Evolutionary conservation across 1,139 yeast genomes (phyloP), one percentile per base, ranked within the genome.

Genomic region (Scheffersomyces titani): DNA sequence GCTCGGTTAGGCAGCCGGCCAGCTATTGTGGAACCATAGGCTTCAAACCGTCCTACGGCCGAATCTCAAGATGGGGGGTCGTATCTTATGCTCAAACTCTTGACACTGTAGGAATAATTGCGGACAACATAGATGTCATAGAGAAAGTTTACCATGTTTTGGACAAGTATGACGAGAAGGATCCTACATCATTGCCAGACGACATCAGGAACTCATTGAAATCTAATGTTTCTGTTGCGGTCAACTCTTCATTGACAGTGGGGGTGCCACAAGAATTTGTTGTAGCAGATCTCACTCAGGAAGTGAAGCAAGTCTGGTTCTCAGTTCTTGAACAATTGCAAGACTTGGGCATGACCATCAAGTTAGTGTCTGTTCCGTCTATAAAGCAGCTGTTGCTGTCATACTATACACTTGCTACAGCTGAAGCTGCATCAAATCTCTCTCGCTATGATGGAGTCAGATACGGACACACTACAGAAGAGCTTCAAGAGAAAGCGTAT

Each of bases 351-450:
- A 90, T 88, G 68, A 79, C 78, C 5, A 70, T 93, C 1, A 75
- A 77, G 19, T 80, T 86, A 0, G 85, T 94, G 0, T 85, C 94
- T 0, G 69, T 93, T 0, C 97, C 97, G 2, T 76, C 89, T 0
- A 75, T 92, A 9, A 83, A 81, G 59, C 76, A 81, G 56, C 82
- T 93, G 51, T 74, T 94, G n/a, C 93, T 96, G 44, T 83, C 93
- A 0, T 96, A 96, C 70, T 93, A 90, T 67, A 89, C 97, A 0
- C 66, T 96, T 46, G 92, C 96, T 1, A 91, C 98, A 0, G 90
- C 98, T 0, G 99, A 96, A 68, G 98, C 98, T 0, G 88, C 97
- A 0, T 93, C 99, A 0, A 94, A 96, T 68, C 79, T 96, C 52
- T 84, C 97, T 1, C 78, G 98, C 46, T 96, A 84, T 66, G 99